Percentiles rank a stretch among this genome's conserved stretches.
Evolutionary conservation across 106 monocot species (phyloP).

Genomic region (Phalaenopsis aphrodite): DNA sequence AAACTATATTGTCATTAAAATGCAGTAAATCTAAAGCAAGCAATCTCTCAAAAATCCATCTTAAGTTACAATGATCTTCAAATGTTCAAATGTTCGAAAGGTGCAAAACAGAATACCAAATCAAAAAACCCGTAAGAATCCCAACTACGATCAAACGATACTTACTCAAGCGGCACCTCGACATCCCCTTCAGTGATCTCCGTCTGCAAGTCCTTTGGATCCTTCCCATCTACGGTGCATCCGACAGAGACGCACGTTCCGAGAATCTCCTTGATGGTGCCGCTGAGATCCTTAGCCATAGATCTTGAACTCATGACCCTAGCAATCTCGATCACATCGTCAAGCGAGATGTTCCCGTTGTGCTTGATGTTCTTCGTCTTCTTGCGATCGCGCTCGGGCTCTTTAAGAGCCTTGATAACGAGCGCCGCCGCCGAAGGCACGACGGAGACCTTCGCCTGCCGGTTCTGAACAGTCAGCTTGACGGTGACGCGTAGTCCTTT

Average conservation of each 20-base stretch:
- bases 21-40: not conserved
- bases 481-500: slow-evolving; percentile 71
- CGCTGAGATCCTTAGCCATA: slow-evolving; percentile 60
- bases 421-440: slow-evolving; percentile 63
- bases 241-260: slow-evolving; percentile 68
- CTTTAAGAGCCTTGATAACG: slow-evolving; percentile 63
- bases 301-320: slow-evolving; percentile 42
- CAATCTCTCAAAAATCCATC: not conserved
- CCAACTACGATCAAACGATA: not conserved
- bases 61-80: not conserved
- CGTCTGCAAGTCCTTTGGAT: slow-evolving; percentile 54
- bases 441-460: slow-evolving; percentile 59
- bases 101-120: not conserved
- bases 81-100: not conserved
- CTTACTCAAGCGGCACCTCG: slow-evolving; percentile 31
- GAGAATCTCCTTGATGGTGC: slow-evolving; percentile 58
- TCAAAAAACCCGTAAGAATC: too few relatives aligned
- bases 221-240: slow-evolving; percentile 60
- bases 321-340: slow-evolving; percentile 62
- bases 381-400: slow-evolving; percentile 63
- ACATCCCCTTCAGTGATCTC: slow-evolving; percentile 42
- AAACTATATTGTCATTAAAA: not conserved
- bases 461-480: slow-evolving; percentile 65
- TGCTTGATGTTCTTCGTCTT: slow-evolving; percentile 71
- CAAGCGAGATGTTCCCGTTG: slow-evolving; percentile 50